Percentiles rank a stretch among this genome's conserved stretches.
Conservation (phyloP, 1,139 yeast species). For the Hyphopichia burtonii region DNA sequence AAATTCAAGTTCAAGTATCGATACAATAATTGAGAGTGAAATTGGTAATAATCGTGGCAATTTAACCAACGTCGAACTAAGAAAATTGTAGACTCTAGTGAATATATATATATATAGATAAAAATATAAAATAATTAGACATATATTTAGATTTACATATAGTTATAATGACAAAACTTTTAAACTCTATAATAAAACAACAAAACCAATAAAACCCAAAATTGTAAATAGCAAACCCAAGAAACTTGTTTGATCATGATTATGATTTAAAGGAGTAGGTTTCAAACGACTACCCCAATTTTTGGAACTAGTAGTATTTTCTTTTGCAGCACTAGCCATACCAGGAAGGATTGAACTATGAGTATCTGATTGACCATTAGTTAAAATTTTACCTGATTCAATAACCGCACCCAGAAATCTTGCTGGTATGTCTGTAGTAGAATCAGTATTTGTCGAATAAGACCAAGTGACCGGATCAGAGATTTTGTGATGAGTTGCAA, state of each 20-base stretch:
- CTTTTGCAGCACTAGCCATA: conserved; percentile 14
- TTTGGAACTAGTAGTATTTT: conserved; percentile 2
- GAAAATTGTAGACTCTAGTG: conserved; percentile 1
- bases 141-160: no score
- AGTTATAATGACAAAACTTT: not conserved
- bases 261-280: conserved; percentile 1
- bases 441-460: conserved; percentile 6
- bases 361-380: conserved; percentile 13
- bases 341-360: conserved; percentile 6
- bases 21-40: conserved; percentile 1
- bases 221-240: not conserved
- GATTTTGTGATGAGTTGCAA: conserved; percentile 25
- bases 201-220: not conserved
- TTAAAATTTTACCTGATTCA: conserved; percentile 31
- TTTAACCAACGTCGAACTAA: not conserved
- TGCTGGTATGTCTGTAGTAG: conserved; percentile 29
- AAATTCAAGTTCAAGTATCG: not conserved
- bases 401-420: conserved; percentile 33
- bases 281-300: not conserved
- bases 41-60: not conserved
- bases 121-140: no score
- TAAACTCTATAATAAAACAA: not conserved
- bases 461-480: conserved; percentile 18
- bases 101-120: not conserved
- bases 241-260: not conserved